Conservation (phyloP, 768 basidiomycete species). For the Tricholoma matsutake region DNA sequence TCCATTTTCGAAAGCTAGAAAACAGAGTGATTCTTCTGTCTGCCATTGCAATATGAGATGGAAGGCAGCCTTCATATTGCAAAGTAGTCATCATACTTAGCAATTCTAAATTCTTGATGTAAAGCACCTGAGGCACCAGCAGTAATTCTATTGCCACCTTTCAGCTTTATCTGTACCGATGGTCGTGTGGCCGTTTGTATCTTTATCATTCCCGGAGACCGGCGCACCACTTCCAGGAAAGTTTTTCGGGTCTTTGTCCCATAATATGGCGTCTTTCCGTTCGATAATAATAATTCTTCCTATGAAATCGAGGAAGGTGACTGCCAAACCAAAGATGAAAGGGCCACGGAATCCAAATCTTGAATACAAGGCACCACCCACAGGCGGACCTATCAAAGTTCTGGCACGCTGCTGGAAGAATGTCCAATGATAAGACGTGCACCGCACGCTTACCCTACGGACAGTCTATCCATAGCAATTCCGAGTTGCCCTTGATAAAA, state of each 20-base stretch:
- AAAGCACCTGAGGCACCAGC: too few species aligned
- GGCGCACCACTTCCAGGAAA: neutral
- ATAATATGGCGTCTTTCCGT: slow-evolving; percentile 45
- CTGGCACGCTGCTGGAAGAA: slow-evolving; percentile 23
- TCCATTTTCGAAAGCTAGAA: too few species aligned
- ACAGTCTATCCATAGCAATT: slow-evolving; percentile 54
- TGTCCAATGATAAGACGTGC: slow-evolving; percentile 4
- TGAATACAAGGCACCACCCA: slow-evolving; percentile 51
- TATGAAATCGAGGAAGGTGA: slow-evolving; percentile 47
- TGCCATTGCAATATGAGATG: too few species aligned
- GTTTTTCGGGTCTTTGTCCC: slow-evolving; percentile 43
- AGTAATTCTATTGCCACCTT: too few species aligned
- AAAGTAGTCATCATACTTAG: too few species aligned
- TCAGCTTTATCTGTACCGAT: neutral
- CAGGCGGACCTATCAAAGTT: slow-evolving; percentile 53
- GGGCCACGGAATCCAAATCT: slow-evolving; percentile 60
- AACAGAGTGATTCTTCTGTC: too few species aligned
- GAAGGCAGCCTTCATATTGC: too few species aligned
- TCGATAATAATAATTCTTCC: slow-evolving; percentile 58
- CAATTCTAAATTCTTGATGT: too few species aligned
- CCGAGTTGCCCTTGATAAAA: slow-evolving; percentile 50
- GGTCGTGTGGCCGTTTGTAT: neutral
- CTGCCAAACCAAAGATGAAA: slow-evolving; percentile 49
- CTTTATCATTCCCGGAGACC: neutral
- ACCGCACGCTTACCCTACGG: slow-evolving; percentile 41